Evolutionary conservation across 441 rosid species (phyloP), one percentile per base, ranked within the genome.

Genomic region (Adansonia rubrostipa): DNA sequence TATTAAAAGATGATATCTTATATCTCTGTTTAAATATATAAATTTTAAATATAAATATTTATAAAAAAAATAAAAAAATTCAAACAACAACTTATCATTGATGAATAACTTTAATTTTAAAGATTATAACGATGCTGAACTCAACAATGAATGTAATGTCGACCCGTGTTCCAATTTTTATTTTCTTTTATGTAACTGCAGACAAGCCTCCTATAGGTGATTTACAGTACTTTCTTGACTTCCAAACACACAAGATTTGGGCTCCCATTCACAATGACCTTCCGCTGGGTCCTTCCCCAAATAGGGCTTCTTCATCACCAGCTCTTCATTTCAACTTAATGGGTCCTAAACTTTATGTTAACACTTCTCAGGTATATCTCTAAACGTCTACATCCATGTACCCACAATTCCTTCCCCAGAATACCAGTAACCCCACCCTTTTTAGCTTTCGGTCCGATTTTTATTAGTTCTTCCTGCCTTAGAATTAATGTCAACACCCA

Each of bases 181-280:
- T 47, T 64, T 69, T n/a, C 17, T 17, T 15, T 51, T 24, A 15
- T 40, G 14, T 78, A 11, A 72, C 58, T 85, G 83, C 90, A 96
- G 99, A 93, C 74, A 96, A 92, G 82, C 99, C 99, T 71, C 95
- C 98, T 2, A 10, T 90, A 77, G 79, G 75, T 48, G 99, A 93
- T 79, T 79, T 96, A 28, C 84, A 77, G 3, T 90, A 88, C 71
- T 96, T 96, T 80, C 91, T 96, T 5, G 95, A 90, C 70, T 93
- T 92, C 84, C 93, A 90, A 81, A 78, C 87, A 10, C 93, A 90
- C 81, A 93, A 92, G 83, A 77, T 75, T 0, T 96, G 99, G 99
- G 97, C 98, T 33, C 99, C 98, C 0, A 69, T 96, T 10, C 98
- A 96, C 83, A 93, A 91, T 78, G 99, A 96, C 77, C 93, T 88